Percentiles rank a stretch among this genome's conserved stretches.
These are phyloP conservation scores for Actinomortierella wolfii DNA, from an alignment of 371 early-diverging fungal genomes.

Conservation along the genomic window DNA sequence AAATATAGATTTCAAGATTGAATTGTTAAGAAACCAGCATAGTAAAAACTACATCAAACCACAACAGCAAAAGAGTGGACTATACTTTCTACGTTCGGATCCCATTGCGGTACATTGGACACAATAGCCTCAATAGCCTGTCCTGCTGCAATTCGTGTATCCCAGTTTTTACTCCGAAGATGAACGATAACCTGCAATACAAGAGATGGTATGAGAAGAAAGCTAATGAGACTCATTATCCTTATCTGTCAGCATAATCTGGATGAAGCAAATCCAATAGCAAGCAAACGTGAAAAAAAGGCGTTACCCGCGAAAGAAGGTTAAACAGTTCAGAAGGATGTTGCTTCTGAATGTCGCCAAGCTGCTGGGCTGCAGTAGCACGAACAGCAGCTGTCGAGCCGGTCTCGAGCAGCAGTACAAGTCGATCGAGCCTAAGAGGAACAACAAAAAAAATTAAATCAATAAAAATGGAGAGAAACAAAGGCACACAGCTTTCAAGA, in stretches of 20 bases:
- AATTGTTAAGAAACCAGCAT: too few species aligned
- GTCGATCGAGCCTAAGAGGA: conserved; percentile 84
- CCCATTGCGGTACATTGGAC: conserved; percentile 84
- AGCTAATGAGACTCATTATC: too few species aligned
- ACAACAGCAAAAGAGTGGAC: conserved; percentile 1
- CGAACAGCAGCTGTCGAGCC: conserved; percentile 90
- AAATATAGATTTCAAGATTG: neutral
- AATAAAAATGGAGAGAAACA: neutral
- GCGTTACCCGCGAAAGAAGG: conserved; percentile 77
- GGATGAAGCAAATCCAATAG: conserved; percentile 5
- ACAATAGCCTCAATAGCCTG: conserved; percentile 92
- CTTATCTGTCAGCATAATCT: neutral
- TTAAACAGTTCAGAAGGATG: conserved; percentile 92
- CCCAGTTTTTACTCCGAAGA: conserved; percentile 90
- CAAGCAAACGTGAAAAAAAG: neutral
- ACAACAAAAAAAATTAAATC: neutral
- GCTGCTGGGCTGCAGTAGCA: conserved; percentile 90
- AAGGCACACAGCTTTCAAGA: too few species aligned
- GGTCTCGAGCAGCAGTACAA: conserved; percentile 91
- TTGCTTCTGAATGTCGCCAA: conserved; percentile 94
- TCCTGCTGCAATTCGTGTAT: conserved; percentile 94
- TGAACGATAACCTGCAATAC: conserved; percentile 77
- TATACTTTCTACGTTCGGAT: conserved; percentile 50
- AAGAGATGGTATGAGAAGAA: neutral
- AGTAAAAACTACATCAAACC: neutral